A percentile compares a stretch with the other conserved stretches of the same genome.
phyloP scores from a whole-genome alignment of 352 stramenopile genomes.

The Phytophthora europaea region DNA sequence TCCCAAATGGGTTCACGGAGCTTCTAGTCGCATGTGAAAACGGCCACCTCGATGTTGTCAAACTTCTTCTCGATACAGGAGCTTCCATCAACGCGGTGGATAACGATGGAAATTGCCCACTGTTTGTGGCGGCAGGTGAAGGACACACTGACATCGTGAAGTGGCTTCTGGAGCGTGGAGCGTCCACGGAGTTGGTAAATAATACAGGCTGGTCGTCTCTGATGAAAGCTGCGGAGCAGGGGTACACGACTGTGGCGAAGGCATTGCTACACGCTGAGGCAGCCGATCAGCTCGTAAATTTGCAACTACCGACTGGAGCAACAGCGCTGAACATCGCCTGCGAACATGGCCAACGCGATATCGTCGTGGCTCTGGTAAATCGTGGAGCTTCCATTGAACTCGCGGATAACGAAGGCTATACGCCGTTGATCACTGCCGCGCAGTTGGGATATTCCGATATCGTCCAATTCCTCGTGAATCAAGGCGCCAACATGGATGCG shows the following conservation, averaged over 20 bases:
- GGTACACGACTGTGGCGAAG: background rate
- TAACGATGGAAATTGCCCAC: background rate
- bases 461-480: conserved; percentile 17
- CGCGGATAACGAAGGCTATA: conserved; percentile 12
- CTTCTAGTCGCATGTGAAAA: background rate
- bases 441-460: conserved; percentile 16
- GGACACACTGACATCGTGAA: conserved; percentile 4
- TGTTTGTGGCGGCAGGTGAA: background rate
- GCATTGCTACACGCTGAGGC: background rate
- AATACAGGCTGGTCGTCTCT: background rate
- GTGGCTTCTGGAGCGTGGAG: background rate
- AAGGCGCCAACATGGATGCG: conserved; percentile 4
- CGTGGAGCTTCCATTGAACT: conserved; percentile 7
- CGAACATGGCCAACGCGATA: conserved; percentile 9
- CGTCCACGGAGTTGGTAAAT: background rate
- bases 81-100: background rate
- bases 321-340: conserved; percentile 20
- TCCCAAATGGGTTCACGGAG: background rate
- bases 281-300: background rate
- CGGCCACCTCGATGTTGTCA: background rate
- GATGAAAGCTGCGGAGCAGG: conserved; percentile 2
- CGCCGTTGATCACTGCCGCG: conserved; percentile 11
- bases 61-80: background rate
- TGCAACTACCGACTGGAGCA: conserved; percentile 6
- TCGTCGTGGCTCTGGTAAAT: background rate